Base-by-base conservation (phyloP, 2,329 filamentous ascomycete genomes). In the Penicillium sp. region DNA sequence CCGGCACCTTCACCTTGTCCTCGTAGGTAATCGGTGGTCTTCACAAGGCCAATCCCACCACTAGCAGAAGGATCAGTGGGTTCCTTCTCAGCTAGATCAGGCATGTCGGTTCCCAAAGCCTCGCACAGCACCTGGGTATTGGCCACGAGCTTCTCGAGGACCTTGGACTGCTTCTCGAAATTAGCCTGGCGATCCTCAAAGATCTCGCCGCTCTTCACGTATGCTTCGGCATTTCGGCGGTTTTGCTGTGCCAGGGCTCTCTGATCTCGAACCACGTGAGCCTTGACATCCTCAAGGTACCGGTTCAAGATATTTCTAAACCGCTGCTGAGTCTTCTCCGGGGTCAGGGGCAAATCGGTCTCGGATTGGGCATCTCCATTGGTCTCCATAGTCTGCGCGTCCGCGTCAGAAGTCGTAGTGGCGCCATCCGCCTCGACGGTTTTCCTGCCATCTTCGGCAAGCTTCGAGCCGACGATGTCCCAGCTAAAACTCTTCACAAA, bases 401-500 rank as follows among this genome's bases (percentile, higher is more conserved):
- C 83, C 5, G 58, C 56, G 11, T 81, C 80, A 6, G 76, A 70
- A 44, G 81, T 36, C 15, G 39, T 85, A 4, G 86, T 87, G 8
- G 81, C 82, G 19, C 91, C 91, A 70, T 96, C 91, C 53, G 91
- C 91, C 60, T 91, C 89, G 11, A 93, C 87, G 11, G 84, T 87
- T 76, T 92, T 96, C 56, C 92, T 87, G n/a, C 89, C 87, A 60
- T 96, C 91, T 8, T 87, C 82, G 13, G 84, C 78, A 31, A 86
- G 78, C 67, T 87, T 92, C 27, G 92, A 85, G 2, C 94, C 94
- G 15, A 99, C 78, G 36, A 97, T 85, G 76, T 99, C 95, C 92
- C 93, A 99, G 61, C 89, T 88, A 68, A 97, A 99, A 19, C 90
- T 88, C 77, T 97, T 99, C 64, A 96, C 92, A 70, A 99, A 99